Evolutionary conservation across 2,329 filamentous ascomycete genomes (phyloP).

Genomic region (Trichoderma sp.): DNA sequence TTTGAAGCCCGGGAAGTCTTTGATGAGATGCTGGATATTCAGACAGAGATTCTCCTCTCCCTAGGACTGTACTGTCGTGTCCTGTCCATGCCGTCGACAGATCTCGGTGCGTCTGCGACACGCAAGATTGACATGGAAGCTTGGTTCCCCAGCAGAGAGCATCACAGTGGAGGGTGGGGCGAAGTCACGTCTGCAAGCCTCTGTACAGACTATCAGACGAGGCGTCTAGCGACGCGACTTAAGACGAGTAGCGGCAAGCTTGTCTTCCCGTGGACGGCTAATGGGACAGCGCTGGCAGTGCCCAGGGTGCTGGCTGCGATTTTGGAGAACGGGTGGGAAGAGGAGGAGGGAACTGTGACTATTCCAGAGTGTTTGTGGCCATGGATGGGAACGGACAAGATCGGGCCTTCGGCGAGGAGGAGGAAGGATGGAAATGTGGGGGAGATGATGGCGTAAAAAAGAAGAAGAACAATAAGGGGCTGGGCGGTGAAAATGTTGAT

Average conservation of each 20-base stretch:
- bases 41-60: constrained; percentile 77
- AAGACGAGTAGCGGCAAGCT: constrained; percentile 58
- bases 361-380: constrained; percentile 79
- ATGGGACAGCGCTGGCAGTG: constrained; percentile 91
- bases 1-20: constrained; percentile 64
- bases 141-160: constrained; percentile 80
- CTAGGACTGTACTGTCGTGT: constrained; percentile 85
- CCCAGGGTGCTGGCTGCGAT: constrained; percentile 87
- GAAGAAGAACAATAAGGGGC: not conserved
- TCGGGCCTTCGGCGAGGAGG: constrained; percentile 48
- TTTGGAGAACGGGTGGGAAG: constrained; percentile 88
- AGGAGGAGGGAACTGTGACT: constrained; percentile 64
- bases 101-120: constrained; percentile 85
- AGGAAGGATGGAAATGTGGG: constrained; percentile 32
- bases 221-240: constrained; percentile 77
- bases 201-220: constrained; percentile 92
- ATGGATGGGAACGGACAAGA: constrained; percentile 81
- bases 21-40: constrained; percentile 83
- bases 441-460: constrained; percentile 15
- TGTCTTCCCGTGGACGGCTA: constrained; percentile 84
- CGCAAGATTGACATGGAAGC: constrained; percentile 94
- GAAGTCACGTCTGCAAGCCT: constrained; percentile 90
- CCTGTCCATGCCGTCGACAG: constrained; percentile 86
- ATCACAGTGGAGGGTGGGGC: constrained; percentile 65
- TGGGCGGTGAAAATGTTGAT: constrained; percentile 5